These are phyloP conservation scores for Neolentinus lepideus DNA, from an alignment of 1,284 basidiomycete genomes.

Conservation along the genomic window DNA sequence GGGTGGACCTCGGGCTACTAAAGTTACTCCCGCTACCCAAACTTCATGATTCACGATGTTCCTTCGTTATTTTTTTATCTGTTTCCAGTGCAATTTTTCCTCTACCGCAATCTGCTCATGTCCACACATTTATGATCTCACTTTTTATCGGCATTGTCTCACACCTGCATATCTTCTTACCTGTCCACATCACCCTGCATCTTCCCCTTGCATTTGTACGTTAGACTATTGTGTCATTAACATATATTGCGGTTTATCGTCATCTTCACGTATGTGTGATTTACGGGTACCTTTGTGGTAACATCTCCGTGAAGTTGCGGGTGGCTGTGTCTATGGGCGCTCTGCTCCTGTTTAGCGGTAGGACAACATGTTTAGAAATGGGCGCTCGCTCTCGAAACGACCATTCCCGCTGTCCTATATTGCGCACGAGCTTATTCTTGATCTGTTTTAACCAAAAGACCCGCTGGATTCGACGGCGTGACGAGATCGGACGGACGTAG, in stretches of 20 bases:
- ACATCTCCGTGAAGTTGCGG: neutral
- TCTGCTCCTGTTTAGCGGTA: neutral
- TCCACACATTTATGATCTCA: conserved; percentile 7
- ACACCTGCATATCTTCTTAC: conserved; percentile 17
- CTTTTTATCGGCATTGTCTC: conserved; percentile 15
- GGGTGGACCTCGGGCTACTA: conserved; percentile 12
- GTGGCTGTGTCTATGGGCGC: conserved; percentile 1
- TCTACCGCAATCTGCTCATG: conserved; percentile 26
- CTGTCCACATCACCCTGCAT: conserved; percentile 24
- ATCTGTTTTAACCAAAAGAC: too few relatives aligned
- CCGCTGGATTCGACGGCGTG: neutral
- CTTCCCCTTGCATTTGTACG: conserved; percentile 32
- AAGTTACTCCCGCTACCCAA: conserved; percentile 9
- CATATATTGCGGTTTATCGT: neutral
- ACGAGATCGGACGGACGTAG: neutral
- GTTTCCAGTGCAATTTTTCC: conserved; percentile 23
- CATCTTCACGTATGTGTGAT: neutral
- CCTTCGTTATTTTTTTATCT: conserved; percentile 21
- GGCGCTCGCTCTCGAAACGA: neutral
- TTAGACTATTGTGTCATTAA: conserved; percentile 24
- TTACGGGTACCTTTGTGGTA: neutral
- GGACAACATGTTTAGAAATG: neutral
- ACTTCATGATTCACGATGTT: conserved; percentile 22
- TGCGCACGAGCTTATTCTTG: neutral
- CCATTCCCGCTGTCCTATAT: neutral